Base-by-base conservation (phyloP, 73 alveolate species). In the Symbiodinium natans region DNA sequence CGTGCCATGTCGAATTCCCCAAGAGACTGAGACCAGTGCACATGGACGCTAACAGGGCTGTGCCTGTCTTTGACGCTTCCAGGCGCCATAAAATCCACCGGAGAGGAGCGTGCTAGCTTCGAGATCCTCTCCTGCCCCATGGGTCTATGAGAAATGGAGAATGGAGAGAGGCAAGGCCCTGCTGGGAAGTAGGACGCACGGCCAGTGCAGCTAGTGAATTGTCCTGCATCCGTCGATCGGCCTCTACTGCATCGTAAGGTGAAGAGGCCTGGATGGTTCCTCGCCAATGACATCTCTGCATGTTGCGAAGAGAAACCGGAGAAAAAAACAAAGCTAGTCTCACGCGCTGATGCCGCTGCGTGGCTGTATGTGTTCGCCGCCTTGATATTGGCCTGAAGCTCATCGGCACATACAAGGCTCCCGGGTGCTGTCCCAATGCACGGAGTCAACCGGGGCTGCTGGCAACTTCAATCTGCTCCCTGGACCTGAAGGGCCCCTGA, bases 401-500 rank as follows among this genome's bases (percentile, higher is more conserved):
- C 43, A 19, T 36, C 13, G 13, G 21, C 15, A 19, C n/a, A 21
- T 52, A 29, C 71, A 52, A 21, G n/a, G n/a, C n/a, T n/a, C n/a
- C n/a, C 71, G 23, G 23, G 1, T 15, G 71, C 71, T 10, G 71
- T 8, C 27, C n/a, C n/a, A n/a, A n/a, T n/a, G n/a, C n/a, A n/a
- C n/a, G 17, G 71, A 7, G 23, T 52, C 71, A 21, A 39, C 19
- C 95, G 25, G 48, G 75, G 95, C 75, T n/a, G 48, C 29, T 31
- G 6, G 75, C 95, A 52, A 90, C 97, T 31, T 90, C 97, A 38
- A 90, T 90, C 52, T 90, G 97, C n/a, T 90, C 97, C 52, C 40
- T 68, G 59, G 97, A 90, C 88, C 88, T 40, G 80, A 90, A 90
- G 3, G 97, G 97, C 54, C 97, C 97, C 80, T 90, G 97, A 40